A percentile compares a stretch with the other conserved stretches of the same genome.
Conservation (phyloP, 371 early-diverging fungal species). For the Basidiobolus meristosporus region DNA sequence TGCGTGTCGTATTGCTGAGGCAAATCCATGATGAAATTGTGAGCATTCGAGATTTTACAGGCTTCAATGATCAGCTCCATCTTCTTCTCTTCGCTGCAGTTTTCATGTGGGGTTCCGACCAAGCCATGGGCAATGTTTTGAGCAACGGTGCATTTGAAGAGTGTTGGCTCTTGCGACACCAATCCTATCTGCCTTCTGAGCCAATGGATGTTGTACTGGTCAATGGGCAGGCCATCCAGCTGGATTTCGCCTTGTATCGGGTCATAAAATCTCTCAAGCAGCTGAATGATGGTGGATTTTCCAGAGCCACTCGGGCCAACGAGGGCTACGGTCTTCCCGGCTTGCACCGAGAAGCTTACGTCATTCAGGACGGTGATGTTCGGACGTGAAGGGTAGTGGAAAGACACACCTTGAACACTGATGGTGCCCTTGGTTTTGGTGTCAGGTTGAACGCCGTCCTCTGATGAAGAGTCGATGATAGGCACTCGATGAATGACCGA, state of each 20-base stretch:
- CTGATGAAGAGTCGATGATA: constrained; percentile 30
- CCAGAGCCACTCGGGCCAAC: constrained; percentile 77
- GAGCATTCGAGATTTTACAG: constrained; percentile 44
- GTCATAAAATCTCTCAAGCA: constrained; percentile 83
- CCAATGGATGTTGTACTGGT: constrained; percentile 41
- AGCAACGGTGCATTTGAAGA: constrained; percentile 62
- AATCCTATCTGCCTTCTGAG: constrained; percentile 63
- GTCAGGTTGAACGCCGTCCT: constrained; percentile 24
- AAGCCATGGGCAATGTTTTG: constrained; percentile 55
- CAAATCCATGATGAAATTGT: constrained; percentile 47
- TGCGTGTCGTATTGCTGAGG: constrained; percentile 55
- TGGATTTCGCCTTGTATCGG: constrained; percentile 31
- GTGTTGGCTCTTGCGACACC: constrained; percentile 74
- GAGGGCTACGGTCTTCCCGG: constrained; percentile 59
- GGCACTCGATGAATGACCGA: constrained; percentile 55
- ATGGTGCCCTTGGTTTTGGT: constrained; percentile 35
- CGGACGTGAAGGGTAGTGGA: constrained; percentile 58
- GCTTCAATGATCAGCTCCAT: constrained; percentile 13
- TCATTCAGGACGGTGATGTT: constrained; percentile 42
- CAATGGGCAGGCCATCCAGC: constrained; percentile 50
- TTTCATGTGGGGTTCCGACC: constrained; percentile 19
- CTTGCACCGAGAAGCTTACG: constrained; percentile 30
- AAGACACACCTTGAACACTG: constrained; percentile 44
- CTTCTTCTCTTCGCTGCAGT: constrained; percentile 8
- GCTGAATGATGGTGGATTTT: constrained; percentile 73